Conservation (phyloP, 768 basidiomycete species). For the Calocybe cyanea region DNA sequence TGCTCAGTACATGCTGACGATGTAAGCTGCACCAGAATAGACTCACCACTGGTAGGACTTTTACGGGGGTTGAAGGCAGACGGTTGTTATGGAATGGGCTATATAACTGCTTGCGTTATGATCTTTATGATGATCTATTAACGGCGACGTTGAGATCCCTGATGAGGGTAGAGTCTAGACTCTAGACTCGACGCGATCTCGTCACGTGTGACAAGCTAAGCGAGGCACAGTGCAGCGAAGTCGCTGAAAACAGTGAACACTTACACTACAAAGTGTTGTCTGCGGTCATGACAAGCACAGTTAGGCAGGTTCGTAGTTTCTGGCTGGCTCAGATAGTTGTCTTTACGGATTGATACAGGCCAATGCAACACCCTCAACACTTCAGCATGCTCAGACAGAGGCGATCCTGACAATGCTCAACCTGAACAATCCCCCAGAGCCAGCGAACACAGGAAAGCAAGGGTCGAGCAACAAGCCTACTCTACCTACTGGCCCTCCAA, state of each 20-base stretch:
- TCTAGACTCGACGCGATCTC: too few relatives aligned
- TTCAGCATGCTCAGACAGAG: slow-evolving; percentile 86
- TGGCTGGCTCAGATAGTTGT: slow-evolving; percentile 7
- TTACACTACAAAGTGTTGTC: neutral
- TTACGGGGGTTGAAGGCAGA: too few relatives aligned
- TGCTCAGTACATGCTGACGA: too few relatives aligned
- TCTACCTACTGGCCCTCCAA: slow-evolving; percentile 61
- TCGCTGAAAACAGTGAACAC: neutral
- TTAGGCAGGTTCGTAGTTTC: slow-evolving; percentile 29
- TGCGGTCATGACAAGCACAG: slow-evolving; percentile 28
- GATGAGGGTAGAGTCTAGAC: too few relatives aligned
- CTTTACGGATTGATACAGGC: slow-evolving; percentile 18
- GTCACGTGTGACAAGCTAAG: too few relatives aligned
- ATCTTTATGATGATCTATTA: slow-evolving; percentile 2
- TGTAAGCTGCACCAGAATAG: too few relatives aligned
- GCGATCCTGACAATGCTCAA: slow-evolving; percentile 85
- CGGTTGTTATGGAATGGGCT: neutral
- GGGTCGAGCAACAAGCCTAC: slow-evolving; percentile 46
- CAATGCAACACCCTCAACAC: slow-evolving; percentile 43
- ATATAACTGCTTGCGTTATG: slow-evolving; percentile 1
- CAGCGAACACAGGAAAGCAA: slow-evolving; percentile 32
- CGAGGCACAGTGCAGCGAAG: too few relatives aligned
- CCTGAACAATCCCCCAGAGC: slow-evolving; percentile 63
- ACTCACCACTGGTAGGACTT: too few relatives aligned
- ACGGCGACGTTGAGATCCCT: neutral